Evolutionary conservation across 129 eudicot genomes (phyloP), one percentile per base, ranked within the genome.

Genomic region (Solidago caesia): DNA sequence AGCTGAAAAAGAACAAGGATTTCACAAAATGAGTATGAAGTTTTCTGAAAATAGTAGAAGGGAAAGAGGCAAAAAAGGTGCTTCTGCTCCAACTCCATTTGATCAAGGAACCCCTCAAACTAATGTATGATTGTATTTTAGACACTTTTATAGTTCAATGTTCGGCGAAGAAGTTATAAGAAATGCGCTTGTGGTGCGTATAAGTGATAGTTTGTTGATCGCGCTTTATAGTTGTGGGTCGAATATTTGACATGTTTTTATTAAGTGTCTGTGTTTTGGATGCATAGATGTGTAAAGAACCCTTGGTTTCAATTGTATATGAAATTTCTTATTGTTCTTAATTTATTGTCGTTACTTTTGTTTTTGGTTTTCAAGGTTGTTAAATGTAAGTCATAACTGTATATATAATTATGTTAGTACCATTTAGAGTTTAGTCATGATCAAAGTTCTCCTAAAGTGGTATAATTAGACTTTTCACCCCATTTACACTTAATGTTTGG

Each of bases 1-100:
- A 13, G 73, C 66, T 0, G 97, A 92, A 73, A 83, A 86, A 81
- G 85, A 83, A 53, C 65, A 75, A 46, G 92, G 91, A 1, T 83
- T 77, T 61, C 97, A 92, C 68, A 77, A 60, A 39, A 83, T 81
- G 64, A 92, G 97, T 79, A 39, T 89, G 73, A 92, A 92, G 15
- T 92, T 92, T 59, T 85, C 97, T 0, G 84, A 83, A 45, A 89
- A 85, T 55, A 83, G 96, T 74, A 64, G 72, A 46, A 85, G 85
- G 3, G 97, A 91, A 80, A 72, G 97, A 71, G 90, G 96, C 21
- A 81, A 62, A 59, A 83, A 64, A 62, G 80, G 79, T 9, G 77
- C 1, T 3, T 77, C 87, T 46, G 89, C 78, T n/a, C 80, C 89
- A 3, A 4, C 55, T 49, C 7, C 75, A 15, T 72, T 85, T 5